These are phyloP conservation scores for Gypsophila paniculata DNA, from an alignment of 179 eudicot species.

Conservation along the genomic window DNA sequence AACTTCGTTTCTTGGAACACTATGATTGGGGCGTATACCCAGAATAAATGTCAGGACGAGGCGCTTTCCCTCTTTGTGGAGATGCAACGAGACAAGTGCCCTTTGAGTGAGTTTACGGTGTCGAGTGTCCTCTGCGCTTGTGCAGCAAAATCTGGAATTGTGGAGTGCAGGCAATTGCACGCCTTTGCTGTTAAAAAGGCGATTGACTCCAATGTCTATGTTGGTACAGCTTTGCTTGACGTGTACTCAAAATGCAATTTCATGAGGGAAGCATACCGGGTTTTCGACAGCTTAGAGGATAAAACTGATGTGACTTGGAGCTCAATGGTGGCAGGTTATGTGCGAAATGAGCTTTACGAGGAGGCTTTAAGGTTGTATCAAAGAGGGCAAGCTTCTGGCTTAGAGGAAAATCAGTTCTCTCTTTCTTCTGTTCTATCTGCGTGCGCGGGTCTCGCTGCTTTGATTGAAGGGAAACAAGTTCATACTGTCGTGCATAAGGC, in stretches of 20 bases:
- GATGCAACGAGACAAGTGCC: conserved; percentile 46
- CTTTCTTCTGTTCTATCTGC: conserved; percentile 62
- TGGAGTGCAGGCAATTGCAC: conserved; percentile 62
- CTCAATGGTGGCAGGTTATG: conserved; percentile 66
- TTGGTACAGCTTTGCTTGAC: conserved; percentile 71
- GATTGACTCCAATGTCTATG: conserved; percentile 45
- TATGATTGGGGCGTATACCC: conserved; percentile 55
- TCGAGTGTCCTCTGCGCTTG: conserved; percentile 72
- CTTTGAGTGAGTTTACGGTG: conserved; percentile 52
- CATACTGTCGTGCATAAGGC: conserved; percentile 46
- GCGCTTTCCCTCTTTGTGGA: conserved; percentile 46
- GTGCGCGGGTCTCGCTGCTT: conserved; percentile 64
- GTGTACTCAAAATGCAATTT: conserved; percentile 58
- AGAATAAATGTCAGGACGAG: conserved; percentile 35
- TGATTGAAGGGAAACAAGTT: conserved; percentile 61
- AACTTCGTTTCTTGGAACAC: conserved; percentile 75
- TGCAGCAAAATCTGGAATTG: conserved; percentile 48
- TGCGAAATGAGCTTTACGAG: conserved; percentile 58
- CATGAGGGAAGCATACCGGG: conserved; percentile 43
- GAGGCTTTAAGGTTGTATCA: conserved; percentile 54
- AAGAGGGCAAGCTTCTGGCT: conserved; percentile 33
- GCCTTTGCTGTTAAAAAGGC: conserved; percentile 49
- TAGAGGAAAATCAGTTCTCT: conserved; percentile 42
- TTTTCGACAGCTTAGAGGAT: conserved; percentile 53
- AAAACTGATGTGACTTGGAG: conserved; percentile 72